Evolutionary conservation across 176 grass and related monocot species (phyloP).

Genomic region (Guadua angustifolia): DNA sequence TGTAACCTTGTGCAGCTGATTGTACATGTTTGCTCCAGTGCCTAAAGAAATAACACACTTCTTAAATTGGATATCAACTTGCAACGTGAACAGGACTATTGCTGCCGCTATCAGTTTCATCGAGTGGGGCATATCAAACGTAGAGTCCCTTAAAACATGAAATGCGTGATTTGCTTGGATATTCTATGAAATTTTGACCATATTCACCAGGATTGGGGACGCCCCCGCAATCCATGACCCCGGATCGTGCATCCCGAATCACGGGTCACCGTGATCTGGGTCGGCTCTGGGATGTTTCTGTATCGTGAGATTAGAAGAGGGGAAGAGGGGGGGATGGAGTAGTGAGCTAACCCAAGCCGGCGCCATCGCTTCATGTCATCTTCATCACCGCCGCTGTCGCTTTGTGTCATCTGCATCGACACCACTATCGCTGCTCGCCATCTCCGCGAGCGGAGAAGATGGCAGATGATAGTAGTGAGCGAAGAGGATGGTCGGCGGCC

Average conservation of each 20-base stretch:
- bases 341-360: background rate
- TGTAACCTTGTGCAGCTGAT: constrained; percentile 29
- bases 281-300: background rate
- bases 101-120: constrained; percentile 24
- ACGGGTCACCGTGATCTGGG: background rate
- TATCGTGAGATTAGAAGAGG: background rate
- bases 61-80: constrained; percentile 19
- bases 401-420: background rate
- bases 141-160: constrained; percentile 33
- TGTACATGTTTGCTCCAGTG: constrained; percentile 31
- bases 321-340: background rate
- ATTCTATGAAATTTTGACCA: constrained; percentile 3
- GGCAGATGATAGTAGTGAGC: background rate
- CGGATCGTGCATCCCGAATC: background rate
- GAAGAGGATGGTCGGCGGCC: background rate
- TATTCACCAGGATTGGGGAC: background rate
- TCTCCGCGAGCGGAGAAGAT: background rate
- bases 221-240: background rate
- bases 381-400: background rate
- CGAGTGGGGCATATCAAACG: constrained; percentile 25
- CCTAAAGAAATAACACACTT: constrained; percentile 13
- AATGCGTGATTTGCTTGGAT: background rate
- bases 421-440: background rate
- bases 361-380: background rate
- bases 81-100: constrained; percentile 17